phyloP scores from a whole-genome alignment of 257 asterid genomes.

The Forsythia suspensa region DNA sequence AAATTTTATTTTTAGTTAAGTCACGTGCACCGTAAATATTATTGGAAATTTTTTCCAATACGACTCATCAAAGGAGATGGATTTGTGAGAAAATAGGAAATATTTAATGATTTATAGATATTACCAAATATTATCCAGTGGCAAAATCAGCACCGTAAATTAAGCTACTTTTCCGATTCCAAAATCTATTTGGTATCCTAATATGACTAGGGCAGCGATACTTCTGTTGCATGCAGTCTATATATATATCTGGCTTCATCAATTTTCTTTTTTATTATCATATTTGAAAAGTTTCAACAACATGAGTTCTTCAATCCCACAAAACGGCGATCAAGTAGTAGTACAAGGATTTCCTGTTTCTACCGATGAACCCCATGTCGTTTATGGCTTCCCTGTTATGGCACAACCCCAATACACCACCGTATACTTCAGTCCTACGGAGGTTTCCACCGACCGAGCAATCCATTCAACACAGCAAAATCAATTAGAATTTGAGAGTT shows the following conservation, averaged over 20 bases:
- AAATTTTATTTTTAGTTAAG: too few species aligned
- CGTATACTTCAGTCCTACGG: neutral
- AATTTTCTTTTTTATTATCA: neutral
- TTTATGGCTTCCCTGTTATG: neutral
- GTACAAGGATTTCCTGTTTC: neutral
- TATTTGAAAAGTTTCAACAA: neutral
- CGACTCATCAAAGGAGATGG: neutral
- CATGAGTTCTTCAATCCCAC: neutral
- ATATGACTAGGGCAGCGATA: neutral
- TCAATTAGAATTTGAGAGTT: neutral
- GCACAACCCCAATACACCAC: neutral
- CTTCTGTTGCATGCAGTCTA: neutral
- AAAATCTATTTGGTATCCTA: neutral
- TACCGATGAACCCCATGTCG: neutral
- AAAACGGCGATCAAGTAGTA: neutral
- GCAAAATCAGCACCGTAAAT: too few species aligned
- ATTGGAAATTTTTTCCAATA: neutral
- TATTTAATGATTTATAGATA: too few species aligned
- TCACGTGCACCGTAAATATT: too few species aligned
- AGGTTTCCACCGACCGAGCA: neutral
- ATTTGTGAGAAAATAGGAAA: neutral
- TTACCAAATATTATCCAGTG: too few species aligned
- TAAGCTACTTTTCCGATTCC: neutral
- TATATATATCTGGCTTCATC: neutral
- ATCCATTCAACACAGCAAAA: neutral